phyloP scores from a whole-genome alignment of 2,329 filamentous ascomycete genomes.

The Aureobasidium sp. region DNA sequence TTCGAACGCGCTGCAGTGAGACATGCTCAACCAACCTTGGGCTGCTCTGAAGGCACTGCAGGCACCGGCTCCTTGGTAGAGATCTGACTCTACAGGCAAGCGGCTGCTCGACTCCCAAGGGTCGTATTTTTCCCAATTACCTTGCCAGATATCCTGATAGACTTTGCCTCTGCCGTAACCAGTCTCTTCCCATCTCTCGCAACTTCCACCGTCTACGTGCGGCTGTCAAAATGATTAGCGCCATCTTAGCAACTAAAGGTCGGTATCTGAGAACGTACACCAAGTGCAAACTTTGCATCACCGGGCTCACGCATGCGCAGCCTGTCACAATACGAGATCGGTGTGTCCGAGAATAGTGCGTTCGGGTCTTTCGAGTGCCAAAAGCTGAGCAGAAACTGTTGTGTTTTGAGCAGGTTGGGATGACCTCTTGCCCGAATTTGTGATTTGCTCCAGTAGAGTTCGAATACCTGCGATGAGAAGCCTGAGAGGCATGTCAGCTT shows the following conservation, averaged over 20 bases:
- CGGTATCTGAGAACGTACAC: slow-evolving; percentile 22
- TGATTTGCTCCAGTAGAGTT: slow-evolving; percentile 42
- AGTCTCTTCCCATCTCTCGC: slow-evolving; percentile 46
- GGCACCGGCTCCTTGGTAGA: slow-evolving; percentile 73
- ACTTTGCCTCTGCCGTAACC: slow-evolving; percentile 56
- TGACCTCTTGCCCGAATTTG: slow-evolving; percentile 40
- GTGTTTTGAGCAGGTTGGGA: slow-evolving; percentile 37
- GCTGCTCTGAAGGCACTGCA: slow-evolving; percentile 82
- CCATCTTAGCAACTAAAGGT: too few relatives aligned
- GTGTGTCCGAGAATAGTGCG: slow-evolving; percentile 37
- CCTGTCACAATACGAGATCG: slow-evolving; percentile 40
- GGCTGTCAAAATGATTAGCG: slow-evolving; percentile 27
- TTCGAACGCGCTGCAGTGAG: slow-evolving; percentile 59
- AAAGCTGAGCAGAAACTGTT: slow-evolving; percentile 40
- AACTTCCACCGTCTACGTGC: slow-evolving; percentile 43
- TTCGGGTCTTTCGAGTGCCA: slow-evolving; percentile 38
- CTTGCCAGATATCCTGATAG: slow-evolving; percentile 64
- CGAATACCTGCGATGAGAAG: slow-evolving; percentile 33
- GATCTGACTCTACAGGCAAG: slow-evolving; percentile 58
- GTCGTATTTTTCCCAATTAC: slow-evolving; percentile 68
- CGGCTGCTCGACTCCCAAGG: slow-evolving; percentile 69
- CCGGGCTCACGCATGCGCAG: slow-evolving; percentile 47
- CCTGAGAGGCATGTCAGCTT: slow-evolving; percentile 1
- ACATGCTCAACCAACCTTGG: slow-evolving; percentile 84
- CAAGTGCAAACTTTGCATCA: slow-evolving; percentile 41